These are phyloP conservation scores for Suhomyces vadensis DNA, from an alignment of 805 yeast genomes.

Conservation along the genomic window DNA sequence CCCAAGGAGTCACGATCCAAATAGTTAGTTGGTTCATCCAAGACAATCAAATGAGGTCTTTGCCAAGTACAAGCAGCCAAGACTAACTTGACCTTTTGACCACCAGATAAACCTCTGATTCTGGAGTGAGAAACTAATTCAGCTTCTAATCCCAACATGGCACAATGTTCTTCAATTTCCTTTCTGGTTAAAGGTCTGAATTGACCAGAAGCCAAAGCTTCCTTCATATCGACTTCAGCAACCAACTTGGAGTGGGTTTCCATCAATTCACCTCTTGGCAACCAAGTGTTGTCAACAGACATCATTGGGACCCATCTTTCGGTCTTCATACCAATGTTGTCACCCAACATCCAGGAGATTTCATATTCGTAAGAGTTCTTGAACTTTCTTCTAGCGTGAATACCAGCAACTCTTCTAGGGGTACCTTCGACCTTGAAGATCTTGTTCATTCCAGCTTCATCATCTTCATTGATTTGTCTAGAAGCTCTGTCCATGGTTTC, in stretches of 20 bases:
- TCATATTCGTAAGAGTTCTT: constrained; percentile 99
- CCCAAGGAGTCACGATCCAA: constrained; percentile 99
- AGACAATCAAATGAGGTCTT: constrained; percentile 98
- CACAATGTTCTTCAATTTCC: constrained; percentile 99
- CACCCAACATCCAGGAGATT: constrained; percentile 96
- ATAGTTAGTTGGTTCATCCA: constrained; percentile 99
- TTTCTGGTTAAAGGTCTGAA: constrained; percentile 99
- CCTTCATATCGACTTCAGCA: constrained; percentile 99
- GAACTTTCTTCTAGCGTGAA: constrained; percentile 98
- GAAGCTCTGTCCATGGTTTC: constrained; percentile 99
- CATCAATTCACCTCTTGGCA: constrained; percentile 99
- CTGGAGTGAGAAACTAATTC: constrained; percentile 99
- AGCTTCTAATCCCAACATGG: constrained; percentile 97
- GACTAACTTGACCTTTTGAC: constrained; percentile 99
- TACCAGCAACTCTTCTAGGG: constrained; percentile 94
- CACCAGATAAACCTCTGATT: constrained; percentile 99
- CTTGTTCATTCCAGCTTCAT: constrained; percentile 98
- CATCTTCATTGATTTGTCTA: constrained; percentile 95
- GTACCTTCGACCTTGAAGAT: constrained; percentile 99
- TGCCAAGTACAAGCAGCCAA: constrained; percentile 99
- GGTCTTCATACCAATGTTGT: constrained; percentile 96
- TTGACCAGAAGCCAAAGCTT: constrained; percentile 99
- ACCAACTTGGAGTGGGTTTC: constrained; percentile 95
- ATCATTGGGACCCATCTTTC: constrained; percentile 99
- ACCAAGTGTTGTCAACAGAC: constrained; percentile 99